phyloP scores from a whole-genome alignment of 2,329 filamentous ascomycete genomes.

The Hymenoscyphus occultus region DNA sequence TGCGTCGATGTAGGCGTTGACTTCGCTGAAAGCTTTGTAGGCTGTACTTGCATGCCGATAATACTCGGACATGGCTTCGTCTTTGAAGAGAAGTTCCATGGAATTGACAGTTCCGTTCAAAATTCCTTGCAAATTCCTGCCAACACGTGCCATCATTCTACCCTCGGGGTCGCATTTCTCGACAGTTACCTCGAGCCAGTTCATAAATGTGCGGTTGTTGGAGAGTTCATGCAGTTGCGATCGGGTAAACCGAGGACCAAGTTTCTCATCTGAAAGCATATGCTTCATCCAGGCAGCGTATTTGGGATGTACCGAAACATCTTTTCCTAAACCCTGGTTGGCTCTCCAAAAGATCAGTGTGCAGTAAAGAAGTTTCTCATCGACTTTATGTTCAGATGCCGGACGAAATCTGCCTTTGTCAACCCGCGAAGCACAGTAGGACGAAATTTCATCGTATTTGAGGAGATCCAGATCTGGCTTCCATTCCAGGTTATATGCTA shows the following conservation, averaged over 20 bases:
- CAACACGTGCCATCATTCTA: background rate
- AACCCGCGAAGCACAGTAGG: background rate
- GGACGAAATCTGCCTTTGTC: background rate
- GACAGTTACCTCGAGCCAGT: background rate
- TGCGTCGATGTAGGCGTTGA: constrained; percentile 22
- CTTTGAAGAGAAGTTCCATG: constrained; percentile 6
- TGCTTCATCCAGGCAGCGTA: constrained; percentile 3
- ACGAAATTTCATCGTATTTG: background rate
- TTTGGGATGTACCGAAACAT: background rate
- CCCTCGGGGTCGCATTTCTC: constrained; percentile 8
- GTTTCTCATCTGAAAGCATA: background rate
- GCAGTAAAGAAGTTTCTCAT: constrained; percentile 2
- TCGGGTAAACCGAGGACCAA: background rate
- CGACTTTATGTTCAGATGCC: background rate
- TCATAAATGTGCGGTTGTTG: background rate
- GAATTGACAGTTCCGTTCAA: constrained; percentile 1
- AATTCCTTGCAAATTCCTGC: background rate
- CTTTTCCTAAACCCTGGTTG: background rate
- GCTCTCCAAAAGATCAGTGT: constrained; percentile 2
- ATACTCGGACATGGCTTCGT: constrained; percentile 4
- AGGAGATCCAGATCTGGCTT: constrained; percentile 16
- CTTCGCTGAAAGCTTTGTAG: constrained; percentile 7
- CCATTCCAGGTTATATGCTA: constrained; percentile 12
- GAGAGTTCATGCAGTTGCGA: background rate
- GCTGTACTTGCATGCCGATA: background rate